Percentiles rank a stretch among this genome's conserved stretches.
Evolutionary conservation across 805 yeast species (phyloP).

Genomic region (Candida pini): DNA sequence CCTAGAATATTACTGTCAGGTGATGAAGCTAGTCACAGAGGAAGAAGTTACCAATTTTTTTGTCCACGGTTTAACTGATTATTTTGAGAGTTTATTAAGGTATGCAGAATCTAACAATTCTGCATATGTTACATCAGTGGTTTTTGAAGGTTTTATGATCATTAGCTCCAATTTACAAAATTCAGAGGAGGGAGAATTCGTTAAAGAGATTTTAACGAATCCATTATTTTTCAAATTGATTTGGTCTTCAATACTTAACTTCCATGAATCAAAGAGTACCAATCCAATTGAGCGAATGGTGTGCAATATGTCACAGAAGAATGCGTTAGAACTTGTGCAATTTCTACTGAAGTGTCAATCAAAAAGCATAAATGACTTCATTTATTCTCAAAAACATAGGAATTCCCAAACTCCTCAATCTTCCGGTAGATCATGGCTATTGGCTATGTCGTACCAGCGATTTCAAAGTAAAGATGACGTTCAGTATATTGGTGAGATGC

Average conservation of each 20-base stretch:
- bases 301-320: slow-evolving; percentile 15
- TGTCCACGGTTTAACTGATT: slow-evolving; percentile 7
- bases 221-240: slow-evolving; percentile 7
- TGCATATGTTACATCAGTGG: slow-evolving; percentile 7
- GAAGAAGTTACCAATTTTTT: slow-evolving; percentile 8
- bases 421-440: neutral
- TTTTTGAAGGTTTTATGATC: slow-evolving; percentile 14
- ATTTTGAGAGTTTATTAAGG: slow-evolving; percentile 8
- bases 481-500: neutral
- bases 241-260: slow-evolving; percentile 18
- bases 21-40: slow-evolving; percentile 8
- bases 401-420: neutral
- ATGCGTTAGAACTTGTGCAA: slow-evolving; percentile 11
- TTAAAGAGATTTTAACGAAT: slow-evolving; percentile 5
- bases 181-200: slow-evolving; percentile 1
- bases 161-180: slow-evolving; percentile 3
- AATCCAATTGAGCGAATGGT: slow-evolving; percentile 13
- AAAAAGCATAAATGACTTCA: neutral
- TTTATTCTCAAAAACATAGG: neutral
- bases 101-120: slow-evolving; percentile 6
- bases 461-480: neutral
- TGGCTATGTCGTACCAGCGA: neutral
- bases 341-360: slow-evolving; percentile 2
- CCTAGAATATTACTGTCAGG: slow-evolving; percentile 8
- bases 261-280: slow-evolving; percentile 12